Percentiles rank a stretch among this genome's conserved stretches.
Evolutionary conservation across 305 asterid species (phyloP).

Genomic region (Rubia balearica): DNA sequence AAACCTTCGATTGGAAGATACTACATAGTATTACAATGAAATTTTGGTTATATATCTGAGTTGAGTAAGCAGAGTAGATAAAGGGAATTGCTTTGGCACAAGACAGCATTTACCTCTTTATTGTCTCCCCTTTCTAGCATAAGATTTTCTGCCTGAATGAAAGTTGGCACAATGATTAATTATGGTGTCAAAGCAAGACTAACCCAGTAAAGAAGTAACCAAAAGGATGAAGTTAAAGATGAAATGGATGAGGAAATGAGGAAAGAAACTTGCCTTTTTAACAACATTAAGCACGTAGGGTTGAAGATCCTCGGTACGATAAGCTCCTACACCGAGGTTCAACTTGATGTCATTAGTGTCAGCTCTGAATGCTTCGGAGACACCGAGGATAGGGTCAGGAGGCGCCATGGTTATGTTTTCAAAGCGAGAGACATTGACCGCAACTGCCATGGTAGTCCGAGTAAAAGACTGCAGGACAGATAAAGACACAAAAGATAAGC

Average conservation of each 20-base stretch:
- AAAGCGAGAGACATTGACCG: slow-evolving; percentile 62
- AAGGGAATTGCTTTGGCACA: slow-evolving; percentile 9
- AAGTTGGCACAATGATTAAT: slow-evolving; percentile 10
- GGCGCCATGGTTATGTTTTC: slow-evolving; percentile 83
- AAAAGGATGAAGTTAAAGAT: not conserved
- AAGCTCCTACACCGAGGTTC: slow-evolving; percentile 96
- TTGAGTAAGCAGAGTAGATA: slow-evolving; percentile 13
- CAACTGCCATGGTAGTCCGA: slow-evolving; percentile 49
- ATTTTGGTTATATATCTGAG: slow-evolving; percentile 25
- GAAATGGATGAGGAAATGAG: slow-evolving; percentile 4
- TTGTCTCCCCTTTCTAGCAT: slow-evolving; percentile 88
- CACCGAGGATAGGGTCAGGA: slow-evolving; percentile 96
- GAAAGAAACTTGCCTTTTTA: slow-evolving; percentile 52
- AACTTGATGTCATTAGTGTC: slow-evolving; percentile 80
- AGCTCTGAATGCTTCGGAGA: slow-evolving; percentile 91
- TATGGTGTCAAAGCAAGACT: not conserved
- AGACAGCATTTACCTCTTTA: slow-evolving; percentile 66
- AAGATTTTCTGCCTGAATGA: slow-evolving; percentile 71
- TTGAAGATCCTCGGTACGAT: slow-evolving; percentile 93
- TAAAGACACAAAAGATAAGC: not conserved
- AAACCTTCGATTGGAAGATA: slow-evolving; percentile 96
- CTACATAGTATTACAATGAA: slow-evolving; percentile 33
- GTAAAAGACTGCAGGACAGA: slow-evolving; percentile 44
- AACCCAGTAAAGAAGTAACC: not conserved
- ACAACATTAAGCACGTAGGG: slow-evolving; percentile 97